Base-by-base conservation (phyloP, 306 rosid species). In the Corylus americana region DNA sequence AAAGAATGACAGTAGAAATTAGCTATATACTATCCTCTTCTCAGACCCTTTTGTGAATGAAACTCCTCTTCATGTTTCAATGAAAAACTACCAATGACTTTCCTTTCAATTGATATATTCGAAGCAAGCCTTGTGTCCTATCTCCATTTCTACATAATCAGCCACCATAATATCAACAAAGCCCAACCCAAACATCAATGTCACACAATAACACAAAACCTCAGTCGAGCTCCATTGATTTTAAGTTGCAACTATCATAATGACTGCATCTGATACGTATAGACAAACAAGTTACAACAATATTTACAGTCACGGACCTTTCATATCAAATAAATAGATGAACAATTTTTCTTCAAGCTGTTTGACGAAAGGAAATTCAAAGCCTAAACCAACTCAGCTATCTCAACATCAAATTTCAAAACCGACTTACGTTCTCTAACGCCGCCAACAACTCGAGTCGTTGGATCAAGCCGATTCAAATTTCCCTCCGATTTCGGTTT, bases 401-500 rank as follows among this genome's bases (percentile, higher is more conserved):
- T 55, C 2, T 8, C 22, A 31, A 75, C 29, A 18, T 55, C 62
- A 48, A 45, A 17, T 9, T 35, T 25, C 25, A 29, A 11, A 50
- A 25, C 35, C 44, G 7, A 92, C 93, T 90, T 85, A 93, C 98
- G 98, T 79, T 91, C 86, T 83, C 92, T 90, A 47, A 91, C 86
- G 74, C 98, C 99, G 11, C 74, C 83, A 50, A 93, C 88, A 54
- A 91, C 89, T 76, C 86, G 90, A 12, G 96, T 91, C 3, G 88
- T 86, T 6, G 91, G 92, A 83, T 90, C 93, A 72, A 95, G 89
- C 77, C 92, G 92, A 86, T 95, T 91, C 87, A 95, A 85, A 85
- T 93, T 95, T 48, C 83, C 80, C 0, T 85, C 84, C 1, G 83
- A 22, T 44, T 85, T 42, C 48, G 75, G 25, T 22, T 16, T 81